These are phyloP conservation scores for Phialocephala sp. DNA, from an alignment of 2,329 filamentous ascomycete genomes.

Conservation along the genomic window DNA sequence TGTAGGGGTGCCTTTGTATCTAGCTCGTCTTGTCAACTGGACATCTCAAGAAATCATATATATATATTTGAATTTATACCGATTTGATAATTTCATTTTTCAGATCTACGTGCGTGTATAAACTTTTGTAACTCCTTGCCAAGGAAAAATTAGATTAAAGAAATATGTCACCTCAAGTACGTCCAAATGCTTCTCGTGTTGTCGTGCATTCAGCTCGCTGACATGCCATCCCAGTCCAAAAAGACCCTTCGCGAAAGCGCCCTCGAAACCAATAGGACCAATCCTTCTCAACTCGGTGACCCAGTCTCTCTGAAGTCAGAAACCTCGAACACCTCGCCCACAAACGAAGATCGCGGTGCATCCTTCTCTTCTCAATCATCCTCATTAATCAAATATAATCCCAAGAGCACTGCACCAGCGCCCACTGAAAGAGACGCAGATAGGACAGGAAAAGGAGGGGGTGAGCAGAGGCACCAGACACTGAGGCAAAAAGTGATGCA, in stretches of 20 bases:
- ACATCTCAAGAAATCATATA: neutral
- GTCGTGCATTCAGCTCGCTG: neutral
- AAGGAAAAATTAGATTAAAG: neutral
- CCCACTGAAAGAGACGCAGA: conserved; percentile 26
- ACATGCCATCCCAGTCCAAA: conserved; percentile 1
- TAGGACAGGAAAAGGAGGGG: conserved; percentile 1
- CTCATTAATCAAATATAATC: conserved; percentile 10
- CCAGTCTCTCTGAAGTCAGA: conserved; percentile 33
- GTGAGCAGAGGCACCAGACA: conserved; percentile 19
- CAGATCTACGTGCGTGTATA: neutral
- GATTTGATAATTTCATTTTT: neutral
- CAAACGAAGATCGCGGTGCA: conserved; percentile 17
- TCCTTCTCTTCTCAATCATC: neutral
- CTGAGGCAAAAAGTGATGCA: conserved; percentile 27
- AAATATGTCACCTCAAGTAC: conserved; percentile 1
- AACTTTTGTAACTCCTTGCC: neutral
- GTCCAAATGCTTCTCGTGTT: neutral
- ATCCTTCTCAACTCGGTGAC: conserved; percentile 35
- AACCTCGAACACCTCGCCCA: conserved; percentile 23
- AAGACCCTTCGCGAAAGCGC: conserved; percentile 29
- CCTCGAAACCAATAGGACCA: conserved; percentile 29
- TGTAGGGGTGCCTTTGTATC: neutral
- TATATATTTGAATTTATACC: neutral
- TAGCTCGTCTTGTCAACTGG: neutral
- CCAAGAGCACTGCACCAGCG: conserved; percentile 22